These are phyloP conservation scores for Misopates orontium DNA, from an alignment of 257 asterid genomes.

Conservation along the genomic window DNA sequence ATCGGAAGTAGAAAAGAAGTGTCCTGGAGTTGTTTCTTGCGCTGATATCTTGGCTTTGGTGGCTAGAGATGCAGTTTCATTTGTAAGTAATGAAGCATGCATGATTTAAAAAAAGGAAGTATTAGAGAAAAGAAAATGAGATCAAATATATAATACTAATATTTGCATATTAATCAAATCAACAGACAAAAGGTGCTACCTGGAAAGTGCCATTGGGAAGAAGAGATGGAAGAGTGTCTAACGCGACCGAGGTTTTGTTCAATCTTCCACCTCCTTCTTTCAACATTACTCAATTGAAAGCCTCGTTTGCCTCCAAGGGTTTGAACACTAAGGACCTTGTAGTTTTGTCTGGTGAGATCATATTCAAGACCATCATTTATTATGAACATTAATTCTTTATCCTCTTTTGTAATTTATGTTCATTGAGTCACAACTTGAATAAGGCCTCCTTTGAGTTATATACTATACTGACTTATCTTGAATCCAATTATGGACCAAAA, in stretches of 20 bases:
- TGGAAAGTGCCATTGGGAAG: constrained; percentile 60
- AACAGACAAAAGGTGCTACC: constrained; percentile 41
- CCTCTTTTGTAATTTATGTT: no score
- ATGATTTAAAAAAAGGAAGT: background rate
- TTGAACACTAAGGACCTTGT: constrained; percentile 54
- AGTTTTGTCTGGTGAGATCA: constrained; percentile 50
- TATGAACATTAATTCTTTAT: no score
- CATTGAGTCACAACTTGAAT: no score
- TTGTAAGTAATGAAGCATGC: constrained; percentile 26
- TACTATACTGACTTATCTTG: no score
- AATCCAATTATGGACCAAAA: no score
- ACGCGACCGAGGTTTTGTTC: constrained; percentile 26
- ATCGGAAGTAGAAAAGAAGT: constrained; percentile 46
- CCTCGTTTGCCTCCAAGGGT: constrained; percentile 44
- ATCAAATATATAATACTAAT: background rate
- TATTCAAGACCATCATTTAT: background rate
- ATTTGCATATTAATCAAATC: no score
- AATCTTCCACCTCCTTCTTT: constrained; percentile 48
- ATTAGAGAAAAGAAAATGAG: no score
- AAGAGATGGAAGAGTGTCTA: constrained; percentile 56
- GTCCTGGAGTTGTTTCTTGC: constrained; percentile 75
- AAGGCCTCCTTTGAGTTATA: no score
- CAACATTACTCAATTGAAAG: constrained; percentile 42
- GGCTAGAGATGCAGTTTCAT: constrained; percentile 46
- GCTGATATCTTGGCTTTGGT: constrained; percentile 72